Percentiles rank a stretch among this genome's conserved stretches.
Conservation (phyloP, 768 basidiomycete species). For the Nidula microcarpa region DNA sequence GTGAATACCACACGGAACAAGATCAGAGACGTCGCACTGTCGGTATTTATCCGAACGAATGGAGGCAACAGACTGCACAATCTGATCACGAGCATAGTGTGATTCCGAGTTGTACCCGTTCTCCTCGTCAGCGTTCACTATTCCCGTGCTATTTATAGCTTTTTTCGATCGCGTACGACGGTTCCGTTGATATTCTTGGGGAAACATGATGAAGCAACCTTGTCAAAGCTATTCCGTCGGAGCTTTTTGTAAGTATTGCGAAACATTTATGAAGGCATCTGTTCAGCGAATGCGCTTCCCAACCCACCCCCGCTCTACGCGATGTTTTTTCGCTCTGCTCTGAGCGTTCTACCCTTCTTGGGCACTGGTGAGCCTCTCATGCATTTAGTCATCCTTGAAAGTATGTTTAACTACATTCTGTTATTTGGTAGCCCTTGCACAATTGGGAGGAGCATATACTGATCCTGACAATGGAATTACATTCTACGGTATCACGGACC, state of each 20-base stretch:
- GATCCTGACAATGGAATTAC: slow-evolving; percentile 56
- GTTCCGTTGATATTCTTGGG: neutral
- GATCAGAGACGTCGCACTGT: neutral
- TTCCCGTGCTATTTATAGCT: slow-evolving; percentile 1
- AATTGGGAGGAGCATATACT: slow-evolving; percentile 37
- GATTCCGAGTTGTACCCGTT: slow-evolving; percentile 23
- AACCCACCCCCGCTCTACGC: neutral
- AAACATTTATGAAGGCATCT: neutral
- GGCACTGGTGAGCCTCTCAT: slow-evolving; percentile 30
- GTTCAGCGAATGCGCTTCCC: neutral
- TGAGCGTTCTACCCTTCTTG: slow-evolving; percentile 35
- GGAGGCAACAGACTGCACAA: neutral
- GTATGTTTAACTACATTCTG: neutral
- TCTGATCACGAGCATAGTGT: slow-evolving; percentile 12
- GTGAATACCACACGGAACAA: too few species aligned
- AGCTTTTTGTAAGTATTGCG: too few species aligned
- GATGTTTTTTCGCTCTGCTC: slow-evolving; percentile 28
- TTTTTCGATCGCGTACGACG: slow-evolving; percentile 2
- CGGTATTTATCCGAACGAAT: neutral
- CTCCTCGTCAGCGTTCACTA: slow-evolving; percentile 1
- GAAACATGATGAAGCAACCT: neutral
- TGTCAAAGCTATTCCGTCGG: neutral
- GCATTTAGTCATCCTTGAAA: neutral
- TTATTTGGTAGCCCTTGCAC: slow-evolving; percentile 33
- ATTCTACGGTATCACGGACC: slow-evolving; percentile 43